phyloP scores from a whole-genome alignment of 148 eudicot species.

The Euryodendron excelsum region DNA sequence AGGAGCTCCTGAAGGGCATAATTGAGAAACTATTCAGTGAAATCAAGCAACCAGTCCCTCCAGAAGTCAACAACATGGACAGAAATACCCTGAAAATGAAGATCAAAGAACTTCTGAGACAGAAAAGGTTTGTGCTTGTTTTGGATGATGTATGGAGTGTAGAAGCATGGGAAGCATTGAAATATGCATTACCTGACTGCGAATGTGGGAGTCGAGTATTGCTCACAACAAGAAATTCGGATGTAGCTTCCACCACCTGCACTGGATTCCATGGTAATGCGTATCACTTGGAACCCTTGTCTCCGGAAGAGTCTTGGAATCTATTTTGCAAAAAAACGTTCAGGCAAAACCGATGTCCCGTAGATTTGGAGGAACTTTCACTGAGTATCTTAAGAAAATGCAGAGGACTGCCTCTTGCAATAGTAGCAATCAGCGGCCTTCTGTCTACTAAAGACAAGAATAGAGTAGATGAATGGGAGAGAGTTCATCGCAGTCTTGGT shows the following conservation, averaged over 20 bases:
- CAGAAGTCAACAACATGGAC: too few species aligned
- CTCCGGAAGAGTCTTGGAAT: background rate
- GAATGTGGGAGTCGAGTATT: too few species aligned
- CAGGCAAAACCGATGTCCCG: constrained; percentile 6
- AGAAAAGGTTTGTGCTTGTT: constrained; percentile 6
- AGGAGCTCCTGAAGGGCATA: background rate
- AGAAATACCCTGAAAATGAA: background rate
- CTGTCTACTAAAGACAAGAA: background rate
- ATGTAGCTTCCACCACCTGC: too few species aligned
- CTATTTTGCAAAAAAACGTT: constrained; percentile 17
- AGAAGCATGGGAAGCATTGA: too few species aligned
- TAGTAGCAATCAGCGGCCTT: constrained; percentile 4
- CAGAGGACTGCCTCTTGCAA: constrained; percentile 15
- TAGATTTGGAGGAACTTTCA: constrained; percentile 13
- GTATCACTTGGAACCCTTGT: too few species aligned
- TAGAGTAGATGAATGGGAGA: background rate
- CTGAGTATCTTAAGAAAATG: constrained; percentile 8
- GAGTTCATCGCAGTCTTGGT: background rate
- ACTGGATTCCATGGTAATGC: too few species aligned
- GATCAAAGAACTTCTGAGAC: background rate
- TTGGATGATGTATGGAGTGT: too few species aligned
- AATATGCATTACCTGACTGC: too few species aligned
- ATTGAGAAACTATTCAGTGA: background rate
- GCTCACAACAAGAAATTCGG: too few species aligned
- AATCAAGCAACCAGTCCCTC: background rate